phyloP scores from a whole-genome alignment of 116 monocot species.

The Thalassia testudinum region DNA sequence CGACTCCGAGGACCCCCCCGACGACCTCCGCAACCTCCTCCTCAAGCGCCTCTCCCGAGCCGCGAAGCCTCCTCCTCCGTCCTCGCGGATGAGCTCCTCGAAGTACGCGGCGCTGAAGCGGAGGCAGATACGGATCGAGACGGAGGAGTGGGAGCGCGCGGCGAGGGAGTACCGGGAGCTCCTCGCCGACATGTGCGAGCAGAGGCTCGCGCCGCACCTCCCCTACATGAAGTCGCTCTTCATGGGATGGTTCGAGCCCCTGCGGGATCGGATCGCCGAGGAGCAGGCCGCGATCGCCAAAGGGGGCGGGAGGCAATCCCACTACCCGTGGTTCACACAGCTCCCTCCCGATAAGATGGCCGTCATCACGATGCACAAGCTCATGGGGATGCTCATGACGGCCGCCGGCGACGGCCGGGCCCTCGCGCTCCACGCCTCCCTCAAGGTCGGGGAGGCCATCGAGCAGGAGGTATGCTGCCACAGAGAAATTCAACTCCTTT shows the following conservation, averaged over 20 bases:
- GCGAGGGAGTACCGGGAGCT: conserved; percentile 87
- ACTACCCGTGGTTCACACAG: conserved; percentile 28
- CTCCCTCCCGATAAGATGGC: conserved; percentile 92
- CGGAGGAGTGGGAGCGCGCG: conserved; percentile 91
- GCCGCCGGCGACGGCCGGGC: conserved; percentile 46
- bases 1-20: no score
- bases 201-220: conserved; percentile 78
- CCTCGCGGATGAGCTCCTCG: conserved; percentile 7
- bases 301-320: conserved; percentile 19
- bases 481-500: no score
- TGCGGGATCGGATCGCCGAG: conserved; percentile 43
- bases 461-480: conserved; percentile 67
- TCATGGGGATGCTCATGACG: conserved; percentile 75
- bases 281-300: conserved; percentile 52
- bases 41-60: no score
- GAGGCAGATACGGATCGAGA: conserved; percentile 80
- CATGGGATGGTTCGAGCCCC: conserved; percentile 90
- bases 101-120: conserved; percentile 40
- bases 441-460: conserved; percentile 63
- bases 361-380: conserved; percentile 87
- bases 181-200: conserved; percentile 72
- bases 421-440: conserved; percentile 60
- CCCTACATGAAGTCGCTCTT: conserved; percentile 90
- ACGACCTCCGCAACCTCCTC: no score
- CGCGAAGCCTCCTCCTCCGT: not conserved